phyloP scores from a whole-genome alignment of 2,329 filamentous ascomycete species.

The Penicillium thymicola region DNA sequence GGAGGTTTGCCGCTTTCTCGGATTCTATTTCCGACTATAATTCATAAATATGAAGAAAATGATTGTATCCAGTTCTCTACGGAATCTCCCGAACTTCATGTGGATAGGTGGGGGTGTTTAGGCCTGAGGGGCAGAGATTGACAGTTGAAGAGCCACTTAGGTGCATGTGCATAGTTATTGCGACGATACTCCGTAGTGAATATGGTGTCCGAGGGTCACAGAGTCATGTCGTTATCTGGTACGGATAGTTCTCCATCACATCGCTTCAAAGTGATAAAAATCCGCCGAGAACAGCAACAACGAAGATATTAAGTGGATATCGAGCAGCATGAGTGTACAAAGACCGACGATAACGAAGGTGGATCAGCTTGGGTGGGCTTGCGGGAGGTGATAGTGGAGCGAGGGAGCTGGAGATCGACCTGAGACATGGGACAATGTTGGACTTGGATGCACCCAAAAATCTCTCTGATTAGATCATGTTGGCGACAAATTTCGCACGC shows the following conservation, averaged over 20 bases:
- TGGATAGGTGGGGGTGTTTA: not conserved
- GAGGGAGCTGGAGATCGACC: not conserved
- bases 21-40: not conserved
- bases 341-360: not conserved
- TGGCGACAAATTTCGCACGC: not conserved
- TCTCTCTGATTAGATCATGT: not conserved
- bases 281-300: too few relatives aligned
- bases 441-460: not conserved
- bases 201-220: not conserved
- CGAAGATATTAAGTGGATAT: not conserved
- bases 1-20: not conserved
- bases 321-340: not conserved
- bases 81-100: not conserved
- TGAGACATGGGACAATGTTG: not conserved
- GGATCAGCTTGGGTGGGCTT: not conserved
- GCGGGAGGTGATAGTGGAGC: not conserved
- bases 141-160: not conserved
- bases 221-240: not conserved
- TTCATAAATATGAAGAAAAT: not conserved
- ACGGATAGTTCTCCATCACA: too few relatives aligned
- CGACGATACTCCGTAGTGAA: not conserved
- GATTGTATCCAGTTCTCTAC: not conserved
- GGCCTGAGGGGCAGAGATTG: not conserved
- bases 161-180: not conserved
- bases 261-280: not conserved